Base-by-base conservation (phyloP, 2,329 filamentous ascomycete genomes). In the Cercospora nicotianae region DNA sequence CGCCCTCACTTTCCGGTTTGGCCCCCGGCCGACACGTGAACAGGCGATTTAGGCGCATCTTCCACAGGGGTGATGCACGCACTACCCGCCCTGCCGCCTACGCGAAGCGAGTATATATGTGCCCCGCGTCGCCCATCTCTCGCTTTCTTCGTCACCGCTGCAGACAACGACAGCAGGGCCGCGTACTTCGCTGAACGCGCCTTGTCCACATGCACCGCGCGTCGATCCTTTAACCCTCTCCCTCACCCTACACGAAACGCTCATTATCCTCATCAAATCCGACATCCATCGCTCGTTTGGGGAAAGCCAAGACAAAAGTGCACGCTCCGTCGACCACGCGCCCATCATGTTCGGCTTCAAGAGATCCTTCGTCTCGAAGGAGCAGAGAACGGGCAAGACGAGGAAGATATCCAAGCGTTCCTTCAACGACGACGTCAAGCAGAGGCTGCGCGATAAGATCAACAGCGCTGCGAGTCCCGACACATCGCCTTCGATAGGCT, bases 361-460 rank as follows among this genome's bases (percentile, higher is more conserved):
- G 84, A 92, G 92, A 80, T 94, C 93, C 78, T 94, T 95, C 84
- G 86, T 89, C 83, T 86, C 89, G 80, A 90, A 90, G 81, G 90
- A 94, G 81, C 62, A 64, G 62, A 91, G 93, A 78, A 91, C 94
- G 81, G 91, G 92, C 84, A 97, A 97, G 89, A 86, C 91, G 82
- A 86, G 89, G 80, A 94, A 92, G 86, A 86, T 91, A 80, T 78
- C 81, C 77, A 92, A 90, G 85, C 95, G 90, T 86, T 87, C 85
- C 74, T 87, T 87, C 80, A 89, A 91, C 85, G 91, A 94, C 83
- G 86, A 89, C 77, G 86, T 89, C 81, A 95, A 94, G 87, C 85
- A 90, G 86, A 95, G 92, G 87, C 86, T 96, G 87, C 90, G 94
- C 82, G 90, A 91, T 84, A 94, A 91, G 82, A 85, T 93, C 80